phyloP scores from a whole-genome alignment of 2,329 filamentous ascomycete genomes.

The Colletotrichum melonis region DNA sequence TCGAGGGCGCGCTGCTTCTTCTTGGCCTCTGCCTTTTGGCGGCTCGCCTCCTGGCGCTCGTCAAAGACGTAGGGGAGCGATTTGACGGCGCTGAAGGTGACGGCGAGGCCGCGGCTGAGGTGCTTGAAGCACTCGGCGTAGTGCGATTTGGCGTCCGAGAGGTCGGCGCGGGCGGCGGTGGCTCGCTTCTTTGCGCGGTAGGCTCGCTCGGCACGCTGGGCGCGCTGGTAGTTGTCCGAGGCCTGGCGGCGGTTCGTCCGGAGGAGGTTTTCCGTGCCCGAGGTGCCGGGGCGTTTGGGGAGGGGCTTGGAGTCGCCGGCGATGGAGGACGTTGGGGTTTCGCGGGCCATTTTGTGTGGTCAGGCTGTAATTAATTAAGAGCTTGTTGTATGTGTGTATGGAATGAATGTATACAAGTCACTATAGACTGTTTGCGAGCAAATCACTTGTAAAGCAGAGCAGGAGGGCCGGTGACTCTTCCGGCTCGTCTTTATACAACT shows the following conservation, averaged over 20 bases:
- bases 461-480: neutral
- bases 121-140: constrained; percentile 50
- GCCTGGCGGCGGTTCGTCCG: constrained; percentile 50
- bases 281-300: constrained; percentile 53
- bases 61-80: constrained; percentile 49
- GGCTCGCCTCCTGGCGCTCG: constrained; percentile 49
- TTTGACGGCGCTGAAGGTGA: constrained; percentile 45
- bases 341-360: constrained; percentile 28
- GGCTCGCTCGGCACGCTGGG: constrained; percentile 52
- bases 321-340: constrained; percentile 24
- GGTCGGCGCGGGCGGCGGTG: constrained; percentile 50
- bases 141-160: constrained; percentile 52
- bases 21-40: constrained; percentile 44
- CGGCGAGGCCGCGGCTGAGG: constrained; percentile 47
- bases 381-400: neutral
- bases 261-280: constrained; percentile 56
- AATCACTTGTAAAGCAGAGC: constrained; percentile 6
- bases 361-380: neutral
- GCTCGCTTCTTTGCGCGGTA: constrained; percentile 56
- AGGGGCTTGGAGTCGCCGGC: constrained; percentile 39
- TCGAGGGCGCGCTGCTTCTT: constrained; percentile 45
- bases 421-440: constrained; percentile 21
- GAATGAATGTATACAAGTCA: constrained; percentile 27
- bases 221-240: constrained; percentile 50
- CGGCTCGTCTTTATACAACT: constrained; percentile 21